phyloP scores from a whole-genome alignment of 352 stramenopile genomes.

The Globisporangium uncinulatum region DNA sequence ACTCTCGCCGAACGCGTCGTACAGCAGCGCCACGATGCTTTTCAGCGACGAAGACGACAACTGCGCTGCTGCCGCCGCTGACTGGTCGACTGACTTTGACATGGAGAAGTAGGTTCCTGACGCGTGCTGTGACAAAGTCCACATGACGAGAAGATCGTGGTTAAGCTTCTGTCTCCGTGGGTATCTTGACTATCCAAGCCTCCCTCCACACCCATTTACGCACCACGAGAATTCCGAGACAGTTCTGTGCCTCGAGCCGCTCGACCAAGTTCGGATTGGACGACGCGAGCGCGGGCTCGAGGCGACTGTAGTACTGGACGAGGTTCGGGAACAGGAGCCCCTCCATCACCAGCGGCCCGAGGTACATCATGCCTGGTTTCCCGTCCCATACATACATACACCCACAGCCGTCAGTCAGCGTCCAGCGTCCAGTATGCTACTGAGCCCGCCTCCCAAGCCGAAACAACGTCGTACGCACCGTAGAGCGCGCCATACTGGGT shows the following conservation, averaged over 20 bases:
- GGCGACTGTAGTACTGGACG: constrained; percentile 77
- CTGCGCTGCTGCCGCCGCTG: constrained; percentile 22
- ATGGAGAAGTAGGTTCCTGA: constrained; percentile 77
- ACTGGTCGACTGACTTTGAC: constrained; percentile 32
- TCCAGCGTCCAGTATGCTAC: no score
- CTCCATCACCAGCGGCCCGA: constrained; percentile 92
- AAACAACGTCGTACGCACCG: constrained; percentile 26
- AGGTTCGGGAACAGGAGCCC: constrained; percentile 90
- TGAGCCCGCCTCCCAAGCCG: no score
- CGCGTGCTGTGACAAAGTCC: constrained; percentile 39
- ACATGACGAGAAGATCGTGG: no score
- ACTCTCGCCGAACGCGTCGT: constrained; percentile 76
- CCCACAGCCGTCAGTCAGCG: no score
- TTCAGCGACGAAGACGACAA: constrained; percentile 31
- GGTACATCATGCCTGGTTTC: constrained; percentile 78
- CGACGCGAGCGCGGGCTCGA: constrained; percentile 73
- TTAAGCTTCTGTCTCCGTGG: no score
- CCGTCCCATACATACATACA: no score
- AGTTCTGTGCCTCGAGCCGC: constrained; percentile 81
- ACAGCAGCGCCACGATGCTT: constrained; percentile 52
- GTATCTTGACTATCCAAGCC: no score
- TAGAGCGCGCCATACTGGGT: constrained; percentile 93
- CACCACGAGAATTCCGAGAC: constrained; percentile 83
- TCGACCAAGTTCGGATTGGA: constrained; percentile 76
- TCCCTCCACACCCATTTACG: constrained; percentile 6